Base-by-base conservation (phyloP, 2,329 filamentous ascomycete genomes). In the Geosmithia flava region DNA sequence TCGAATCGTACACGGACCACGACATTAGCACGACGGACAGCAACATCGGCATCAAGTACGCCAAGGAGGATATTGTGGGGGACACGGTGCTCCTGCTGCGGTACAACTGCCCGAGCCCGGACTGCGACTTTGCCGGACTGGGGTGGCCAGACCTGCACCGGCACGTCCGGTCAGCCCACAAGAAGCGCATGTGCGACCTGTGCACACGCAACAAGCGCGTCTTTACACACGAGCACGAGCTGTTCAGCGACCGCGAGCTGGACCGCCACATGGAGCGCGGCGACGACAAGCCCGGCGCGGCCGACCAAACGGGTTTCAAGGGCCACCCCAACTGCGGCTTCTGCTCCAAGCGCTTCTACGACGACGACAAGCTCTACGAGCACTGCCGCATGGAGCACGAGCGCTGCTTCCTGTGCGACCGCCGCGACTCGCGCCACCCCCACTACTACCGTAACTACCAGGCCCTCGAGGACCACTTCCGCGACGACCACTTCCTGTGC, bases 321-420 rank as follows among this genome's bases (percentile, higher is more conserved):
- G 93, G 93, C 8, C 93, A 98, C 61, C 93, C 93, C 0, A 79
- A 96, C 47, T 98, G 93, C 65, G 86, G 81, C 4, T 98, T 98
- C 67, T 98, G 93, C 63, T 81, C 83, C 48, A 79, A 88, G 61
- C 78, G 91, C 37, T 98, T 97, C 66, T 98, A 97, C 63, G 90
- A 94, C 44, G 88, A 90, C 56, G 93, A 98, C 61, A 94, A 96
- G 67, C 74, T 98, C 1, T 98, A 90, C 62, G 77, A 86, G 48
- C 93, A 98, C 66, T 97, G 93, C 62, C 80, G 91, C 52, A 86
- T 91, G 62, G 91, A 87, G 63, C 93, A 98, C 63, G 93, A 98
- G 66, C 78, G 88, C 49, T 98, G 93, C 65, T 93, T 96, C 62
- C 78, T 98, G 47, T 98, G 93, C 62, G 93, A 98, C 61, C 74